Base-by-base conservation (phyloP, 768 basidiomycete genomes). In the Lentinula lateritia region DNA sequence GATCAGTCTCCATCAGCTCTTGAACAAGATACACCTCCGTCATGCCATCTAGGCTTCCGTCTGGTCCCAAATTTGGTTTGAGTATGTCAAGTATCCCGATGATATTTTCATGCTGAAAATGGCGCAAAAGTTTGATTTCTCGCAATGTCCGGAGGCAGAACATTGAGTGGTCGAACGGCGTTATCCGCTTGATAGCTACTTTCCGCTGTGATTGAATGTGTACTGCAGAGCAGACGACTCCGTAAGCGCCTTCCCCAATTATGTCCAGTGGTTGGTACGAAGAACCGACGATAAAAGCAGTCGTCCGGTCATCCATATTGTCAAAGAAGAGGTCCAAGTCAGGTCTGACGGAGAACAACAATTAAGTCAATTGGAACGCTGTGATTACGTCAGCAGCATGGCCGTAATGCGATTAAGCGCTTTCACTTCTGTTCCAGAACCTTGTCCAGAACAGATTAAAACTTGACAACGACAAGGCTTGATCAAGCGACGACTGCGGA, bases 131-230 rank as follows among this genome's bases (percentile, higher is more conserved):
- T 77, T 97, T 98, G 72, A 97, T 90, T 78, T 97, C 93, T 64
- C 92, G 80, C 7, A 93, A 82, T 6, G 92, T 94, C 13, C 86
- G 79, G 4, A 95, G 81, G 70, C 89, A 92, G 73, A 95, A 95
- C 92, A 94, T 92, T 42, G 90, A 87, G 70, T 96, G 94, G 73
- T 95, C 93, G 67, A 98, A 97, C 0, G 95, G 95, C 0, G 90
- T 87, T 72, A 98, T 97, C 66, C 92, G 90, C 75, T 98, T 98
- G 72, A 98, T 97, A 36, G 95, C 95, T 52, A 98, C 95, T 75
- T 87, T 91, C 46, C 90, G 83, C 48, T 88, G 86, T 0, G 88
- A 89, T 0, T 90, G 83, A 57, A 81, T 73, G 71, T 96, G 93
- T 7, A 92, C 74, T 6, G 94, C 93, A 52, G 90, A 90, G 69